Evolutionary conservation across 2,329 filamentous ascomycete species (phyloP).

Genomic region (Fonsecaea pugnacius): DNA sequence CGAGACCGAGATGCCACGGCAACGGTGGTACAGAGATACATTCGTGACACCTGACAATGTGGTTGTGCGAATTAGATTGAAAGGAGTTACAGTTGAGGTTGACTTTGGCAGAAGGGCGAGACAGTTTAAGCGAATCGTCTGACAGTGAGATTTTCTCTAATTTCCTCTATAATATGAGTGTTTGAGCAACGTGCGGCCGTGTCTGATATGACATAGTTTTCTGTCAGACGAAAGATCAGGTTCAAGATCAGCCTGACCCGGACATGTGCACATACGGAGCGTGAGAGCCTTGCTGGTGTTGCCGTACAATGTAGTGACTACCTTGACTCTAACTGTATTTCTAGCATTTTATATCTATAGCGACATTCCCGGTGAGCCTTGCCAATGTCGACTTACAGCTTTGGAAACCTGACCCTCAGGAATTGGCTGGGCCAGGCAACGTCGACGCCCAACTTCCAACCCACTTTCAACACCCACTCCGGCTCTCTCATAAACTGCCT

Average conservation of each 20-base stretch:
- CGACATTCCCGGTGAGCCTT: background rate
- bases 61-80: background rate
- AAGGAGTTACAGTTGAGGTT: background rate
- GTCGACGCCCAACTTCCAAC: conserved; percentile 54
- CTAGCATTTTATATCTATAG: conserved; percentile 9
- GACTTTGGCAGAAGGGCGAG: background rate
- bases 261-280: too few species aligned
- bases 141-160: background rate
- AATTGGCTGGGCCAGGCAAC: conserved; percentile 57
- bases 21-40: conserved; percentile 2
- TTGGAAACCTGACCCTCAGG: conserved; percentile 39
- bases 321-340: background rate
- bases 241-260: background rate
- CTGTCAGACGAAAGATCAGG: background rate
- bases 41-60: background rate
- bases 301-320: background rate
- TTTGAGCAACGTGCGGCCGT: background rate
- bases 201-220: background rate
- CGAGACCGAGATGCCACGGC: conserved; percentile 4
- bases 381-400: conserved; percentile 21
- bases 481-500: conserved; percentile 61
- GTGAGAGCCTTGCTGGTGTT: background rate
- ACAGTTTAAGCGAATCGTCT: background rate
- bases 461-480: conserved; percentile 59
- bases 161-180: background rate